phyloP scores from a whole-genome alignment of 192 early-diverging fungal genomes.

The Linnemannia zychae region DNA sequence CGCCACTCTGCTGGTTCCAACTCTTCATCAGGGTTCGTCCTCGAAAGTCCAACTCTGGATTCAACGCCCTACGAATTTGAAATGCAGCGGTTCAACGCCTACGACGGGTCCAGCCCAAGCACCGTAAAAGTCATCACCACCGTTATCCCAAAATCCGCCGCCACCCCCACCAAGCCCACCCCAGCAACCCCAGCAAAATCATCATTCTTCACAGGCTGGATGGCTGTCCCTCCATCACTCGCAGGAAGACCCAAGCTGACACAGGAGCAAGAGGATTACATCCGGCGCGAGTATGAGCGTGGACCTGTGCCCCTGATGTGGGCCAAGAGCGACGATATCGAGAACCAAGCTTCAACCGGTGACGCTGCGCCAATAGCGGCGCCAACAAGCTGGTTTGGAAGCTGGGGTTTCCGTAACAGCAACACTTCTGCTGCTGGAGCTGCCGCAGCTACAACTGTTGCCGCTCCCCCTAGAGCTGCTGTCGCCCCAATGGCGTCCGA shows the following conservation, averaged over 20 bases:
- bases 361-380: background rate
- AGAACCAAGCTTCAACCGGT: constrained; percentile 18
- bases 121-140: constrained; percentile 1
- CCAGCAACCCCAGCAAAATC: background rate
- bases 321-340: constrained; percentile 23
- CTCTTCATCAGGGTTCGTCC: background rate
- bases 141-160: background rate
- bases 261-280: constrained; percentile 4
- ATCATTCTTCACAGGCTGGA: constrained; percentile 24
- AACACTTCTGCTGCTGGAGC: background rate
- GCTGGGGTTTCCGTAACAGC: background rate
- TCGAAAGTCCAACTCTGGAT: constrained; percentile 10
- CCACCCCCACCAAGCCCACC: background rate
- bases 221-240: constrained; percentile 33
- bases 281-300: constrained; percentile 9
- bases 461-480: background rate
- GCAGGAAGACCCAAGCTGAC: constrained; percentile 21
- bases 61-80: constrained; percentile 8
- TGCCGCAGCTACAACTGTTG: background rate
- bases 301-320: constrained; percentile 30
- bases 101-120: background rate
- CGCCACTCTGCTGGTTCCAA: background rate
- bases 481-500: background rate
- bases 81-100: constrained; percentile 24
- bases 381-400: background rate